Evolutionary conservation across 2,329 filamentous ascomycete genomes (phyloP).

Genomic region (Cladosporium velox): DNA sequence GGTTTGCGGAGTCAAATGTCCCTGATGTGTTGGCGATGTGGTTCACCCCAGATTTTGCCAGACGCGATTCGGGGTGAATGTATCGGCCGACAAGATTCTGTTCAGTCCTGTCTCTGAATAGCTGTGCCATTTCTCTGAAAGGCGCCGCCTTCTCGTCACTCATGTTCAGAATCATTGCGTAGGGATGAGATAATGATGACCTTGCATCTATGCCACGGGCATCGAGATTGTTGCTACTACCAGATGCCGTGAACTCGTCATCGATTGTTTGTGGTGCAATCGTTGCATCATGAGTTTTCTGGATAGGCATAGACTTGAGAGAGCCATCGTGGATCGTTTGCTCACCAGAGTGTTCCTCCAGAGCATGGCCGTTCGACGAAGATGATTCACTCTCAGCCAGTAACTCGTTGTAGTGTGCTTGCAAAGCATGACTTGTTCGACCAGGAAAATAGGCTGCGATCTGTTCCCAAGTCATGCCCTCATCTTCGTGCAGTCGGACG

Average conservation of each 20-base stretch:
- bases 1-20: neutral
- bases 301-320: neutral
- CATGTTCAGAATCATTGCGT: constrained; percentile 37
- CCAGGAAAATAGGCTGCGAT: constrained; percentile 18
- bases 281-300: neutral
- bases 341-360: neutral
- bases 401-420: neutral
- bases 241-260: neutral
- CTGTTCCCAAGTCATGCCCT: constrained; percentile 25
- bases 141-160: constrained; percentile 38
- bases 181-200: neutral
- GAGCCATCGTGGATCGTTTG: neutral
- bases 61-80: neutral
- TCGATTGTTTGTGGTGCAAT: neutral
- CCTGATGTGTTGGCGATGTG: neutral
- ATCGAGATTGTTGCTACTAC: neutral
- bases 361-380: neutral
- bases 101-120: constrained; percentile 7
- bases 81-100: constrained; percentile 9
- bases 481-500: constrained; percentile 43
- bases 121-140: constrained; percentile 15
- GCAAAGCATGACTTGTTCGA: neutral
- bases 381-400: neutral
- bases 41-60: neutral
- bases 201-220: neutral